Evolutionary conservation across 441 rosid species (phyloP).

Genomic region (Populus trichocarpa): DNA sequence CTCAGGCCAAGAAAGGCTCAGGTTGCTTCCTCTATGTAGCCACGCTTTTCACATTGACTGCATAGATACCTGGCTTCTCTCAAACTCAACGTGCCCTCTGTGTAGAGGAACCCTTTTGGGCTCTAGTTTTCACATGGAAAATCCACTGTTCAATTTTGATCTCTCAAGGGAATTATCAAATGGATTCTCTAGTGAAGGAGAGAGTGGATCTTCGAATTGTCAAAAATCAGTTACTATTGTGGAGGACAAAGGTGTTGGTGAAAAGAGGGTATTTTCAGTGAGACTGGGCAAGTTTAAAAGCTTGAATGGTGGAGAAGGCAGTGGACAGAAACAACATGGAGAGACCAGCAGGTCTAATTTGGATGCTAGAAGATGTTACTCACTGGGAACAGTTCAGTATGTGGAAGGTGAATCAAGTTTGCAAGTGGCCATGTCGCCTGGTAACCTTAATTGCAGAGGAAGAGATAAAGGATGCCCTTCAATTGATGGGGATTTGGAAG

Average conservation of each 20-base stretch:
- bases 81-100: slow-evolving; percentile 80
- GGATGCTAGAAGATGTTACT: slow-evolving; percentile 68
- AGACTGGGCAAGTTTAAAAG: slow-evolving; percentile 58
- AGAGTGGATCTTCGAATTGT: slow-evolving; percentile 11
- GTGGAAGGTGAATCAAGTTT: slow-evolving; percentile 44
- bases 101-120: slow-evolving; percentile 52
- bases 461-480: slow-evolving; percentile 12
- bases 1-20: slow-evolving; percentile 48
- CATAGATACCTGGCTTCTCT: slow-evolving; percentile 77
- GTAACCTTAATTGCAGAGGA: neutral
- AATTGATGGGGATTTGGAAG: slow-evolving; percentile 27
- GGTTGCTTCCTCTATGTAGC: slow-evolving; percentile 62
- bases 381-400: slow-evolving; percentile 70
- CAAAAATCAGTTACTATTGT: slow-evolving; percentile 14
- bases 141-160: slow-evolving; percentile 23
- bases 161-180: slow-evolving; percentile 23
- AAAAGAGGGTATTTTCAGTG: slow-evolving; percentile 48
- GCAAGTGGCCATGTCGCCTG: slow-evolving; percentile 37
- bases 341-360: slow-evolving; percentile 38
- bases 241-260: slow-evolving; percentile 21
- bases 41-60: slow-evolving; percentile 76
- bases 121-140: slow-evolving; percentile 25
- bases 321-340: slow-evolving; percentile 24
- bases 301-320: slow-evolving; percentile 27
- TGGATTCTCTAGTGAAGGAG: slow-evolving; percentile 25